Evolutionary conservation across 2,329 filamentous ascomycete genomes (phyloP), one percentile per base, ranked within the genome.

Genomic region (Talaromyces funiculosus): DNA sequence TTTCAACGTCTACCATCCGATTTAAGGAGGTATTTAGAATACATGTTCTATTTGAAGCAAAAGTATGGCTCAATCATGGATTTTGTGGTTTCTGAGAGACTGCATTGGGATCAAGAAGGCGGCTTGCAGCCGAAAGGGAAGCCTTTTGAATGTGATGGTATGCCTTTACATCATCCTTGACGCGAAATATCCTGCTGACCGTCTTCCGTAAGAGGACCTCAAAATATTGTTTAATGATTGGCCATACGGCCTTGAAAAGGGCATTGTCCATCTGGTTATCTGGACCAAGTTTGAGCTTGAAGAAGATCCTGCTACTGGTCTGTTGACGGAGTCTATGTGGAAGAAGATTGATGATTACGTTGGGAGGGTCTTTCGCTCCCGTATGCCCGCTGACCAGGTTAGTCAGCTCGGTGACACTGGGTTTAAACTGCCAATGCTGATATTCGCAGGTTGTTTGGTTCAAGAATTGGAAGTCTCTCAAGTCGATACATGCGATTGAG

Each of bases 281-380:
- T 97, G 93, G 93, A 94, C 90, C 53, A 96, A 96, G 74, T 96
- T 96, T 69, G 81, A 83, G 53, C 79, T 97, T 24, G 81, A 86
- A 57, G 89, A 92, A 61, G 87, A 94, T 67, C 73, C 84, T 0
- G 78, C 77, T 18, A 78, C 85, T 0, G 87, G 84, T 14, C 86
- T 91, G 64, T 75, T 95, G 70, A 90, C 88, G 1, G 79, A 83
- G 3, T 74, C 80, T 63, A 84, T 86, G 7, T 82, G 86, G 53
- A 75, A 74, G 18, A 78, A 86, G 69, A 90, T 97, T 63, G 84
- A 92, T 43, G 79, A 75, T 4, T 97, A 86, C 71, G 88, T 96
- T 43, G 73, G 81, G 29, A 78, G 74, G 69, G 88, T 78, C 0
- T 97, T 97, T 71, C 79, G 82, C 16, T 73, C 69, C 33, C 72